These are phyloP conservation scores for Austroboletus eburneus DNA, from an alignment of 768 basidiomycete species.

Conservation along the genomic window DNA sequence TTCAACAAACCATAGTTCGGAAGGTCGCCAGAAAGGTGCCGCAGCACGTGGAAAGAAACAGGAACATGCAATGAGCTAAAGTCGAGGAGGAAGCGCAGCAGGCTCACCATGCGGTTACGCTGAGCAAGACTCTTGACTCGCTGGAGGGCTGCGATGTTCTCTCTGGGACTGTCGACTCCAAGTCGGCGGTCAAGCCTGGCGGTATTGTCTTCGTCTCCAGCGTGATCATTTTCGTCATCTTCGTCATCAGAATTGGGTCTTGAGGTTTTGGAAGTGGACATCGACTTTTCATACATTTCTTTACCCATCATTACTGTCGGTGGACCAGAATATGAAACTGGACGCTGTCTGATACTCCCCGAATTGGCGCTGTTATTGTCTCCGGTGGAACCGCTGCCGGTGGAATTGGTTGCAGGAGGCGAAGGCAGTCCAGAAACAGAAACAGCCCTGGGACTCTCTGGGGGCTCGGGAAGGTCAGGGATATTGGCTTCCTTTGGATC, in stretches of 20 bases:
- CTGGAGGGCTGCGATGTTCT: conserved; percentile 58
- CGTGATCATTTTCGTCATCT: conserved; percentile 45
- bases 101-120: conserved; percentile 67
- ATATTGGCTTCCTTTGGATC: conserved; percentile 39
- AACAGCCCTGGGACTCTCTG: conserved; percentile 51
- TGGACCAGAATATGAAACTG: conserved; percentile 25
- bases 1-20: conserved; percentile 1
- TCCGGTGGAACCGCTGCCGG: conserved; percentile 73
- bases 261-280: conserved; percentile 22
- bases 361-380: conserved; percentile 45
- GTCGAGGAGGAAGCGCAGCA: conserved; percentile 16
- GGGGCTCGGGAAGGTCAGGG: conserved; percentile 69
- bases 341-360: conserved; percentile 37
- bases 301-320: conserved; percentile 36
- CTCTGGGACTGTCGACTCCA: conserved; percentile 39
- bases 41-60: conserved; percentile 29
- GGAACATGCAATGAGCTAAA: conserved; percentile 24
- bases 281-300: conserved; percentile 36
- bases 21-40: conserved; percentile 19
- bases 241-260: conserved; percentile 40
- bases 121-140: conserved; percentile 67
- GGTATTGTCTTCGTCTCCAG: conserved; percentile 61
- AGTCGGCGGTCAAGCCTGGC: conserved; percentile 44
- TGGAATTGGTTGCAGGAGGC: conserved; percentile 82
- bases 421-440: conserved; percentile 71